Evolutionary conservation across 164 flowering plant genomes (phyloP), one percentile per base, ranked within the genome.

Genomic region (Dillenia turbinata): DNA sequence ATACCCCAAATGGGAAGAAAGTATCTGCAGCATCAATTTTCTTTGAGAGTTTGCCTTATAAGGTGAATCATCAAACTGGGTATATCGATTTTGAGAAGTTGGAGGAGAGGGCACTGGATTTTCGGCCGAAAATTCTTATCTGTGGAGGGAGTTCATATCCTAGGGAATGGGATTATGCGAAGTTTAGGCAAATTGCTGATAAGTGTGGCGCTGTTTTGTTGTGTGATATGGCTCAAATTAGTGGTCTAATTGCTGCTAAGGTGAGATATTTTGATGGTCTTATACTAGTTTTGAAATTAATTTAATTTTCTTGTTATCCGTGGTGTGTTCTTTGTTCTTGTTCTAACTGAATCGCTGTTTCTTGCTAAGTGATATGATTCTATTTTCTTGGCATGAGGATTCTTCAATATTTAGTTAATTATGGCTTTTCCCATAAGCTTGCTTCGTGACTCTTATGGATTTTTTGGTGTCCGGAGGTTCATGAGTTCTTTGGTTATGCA

Each of bases 141-240:
- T 80, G 84, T 66, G 87, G 87, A 48, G 87, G 83, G 52, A 83
- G 87, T 54, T 74, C 84, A 1, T 83, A 83, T 59, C 87, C 87
- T 43, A 73, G 84, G 2, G 87, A 83, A 56, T 80, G 79, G 82
- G 84, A 83, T 47, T 80, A 83, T 66, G 77, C 71, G 0, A 80
- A 75, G 75, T 78, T 82, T 67, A 80, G 87, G 57, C 78, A 74
- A 63, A 77, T 83, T 68, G 83, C 87, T 1, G 87, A 81, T 65
- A 81, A 68, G 69, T 79, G 82, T 59, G 85, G 85, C 12, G 81
- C 87, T 1, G 71, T 80, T 2, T 49, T 82, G 24, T 45, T 83
- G 79, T 79, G 85, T 60, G 85, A 83, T 61, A 83, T 83, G 88
- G 88, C 88, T 71, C 88, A 83, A 49, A 79, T 81, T 61, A 81